These are phyloP conservation scores for Fusarium humuli DNA, from an alignment of 2,329 filamentous ascomycete species.

Conservation along the genomic window DNA sequence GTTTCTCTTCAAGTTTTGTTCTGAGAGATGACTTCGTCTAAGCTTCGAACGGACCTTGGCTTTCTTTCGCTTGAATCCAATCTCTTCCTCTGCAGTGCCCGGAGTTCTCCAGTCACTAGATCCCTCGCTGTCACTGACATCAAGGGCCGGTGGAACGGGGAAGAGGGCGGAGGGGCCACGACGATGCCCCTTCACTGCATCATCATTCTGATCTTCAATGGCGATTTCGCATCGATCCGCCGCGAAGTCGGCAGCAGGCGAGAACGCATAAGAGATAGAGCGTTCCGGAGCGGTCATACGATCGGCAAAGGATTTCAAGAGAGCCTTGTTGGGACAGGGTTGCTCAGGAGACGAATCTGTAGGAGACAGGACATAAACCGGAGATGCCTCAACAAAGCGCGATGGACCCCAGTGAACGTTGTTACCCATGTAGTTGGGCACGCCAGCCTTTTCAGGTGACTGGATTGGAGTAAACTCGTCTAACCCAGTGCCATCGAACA, in stretches of 20 bases:
- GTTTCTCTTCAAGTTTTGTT: constrained; percentile 30
- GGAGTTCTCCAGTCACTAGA: constrained; percentile 12
- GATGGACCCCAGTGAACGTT: constrained; percentile 7
- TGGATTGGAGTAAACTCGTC: constrained; percentile 18
- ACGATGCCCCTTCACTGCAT: constrained; percentile 5
- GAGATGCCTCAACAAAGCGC: constrained; percentile 1
- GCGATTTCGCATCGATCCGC: constrained; percentile 19
- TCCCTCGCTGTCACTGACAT: constrained; percentile 16
- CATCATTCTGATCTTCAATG: neutral
- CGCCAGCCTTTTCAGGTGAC: constrained; percentile 6
- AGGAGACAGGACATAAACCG: neutral
- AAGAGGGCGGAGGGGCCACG: constrained; percentile 17
- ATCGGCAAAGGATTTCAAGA: constrained; percentile 11
- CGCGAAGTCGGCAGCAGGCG: constrained; percentile 17
- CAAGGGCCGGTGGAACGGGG: neutral
- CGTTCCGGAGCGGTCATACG: constrained; percentile 10
- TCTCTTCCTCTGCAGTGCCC: constrained; percentile 17
- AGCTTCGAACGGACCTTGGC: neutral
- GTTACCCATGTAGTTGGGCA: neutral
- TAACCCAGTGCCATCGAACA: neutral
- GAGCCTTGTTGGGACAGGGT: neutral
- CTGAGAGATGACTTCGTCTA: constrained; percentile 9
- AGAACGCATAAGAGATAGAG: constrained; percentile 8
- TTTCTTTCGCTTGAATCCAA: neutral
- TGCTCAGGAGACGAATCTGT: constrained; percentile 11